These are phyloP conservation scores for Neophaeococcomyces mojaviensis DNA, from an alignment of 2,329 filamentous ascomycete species.

Conservation along the genomic window DNA sequence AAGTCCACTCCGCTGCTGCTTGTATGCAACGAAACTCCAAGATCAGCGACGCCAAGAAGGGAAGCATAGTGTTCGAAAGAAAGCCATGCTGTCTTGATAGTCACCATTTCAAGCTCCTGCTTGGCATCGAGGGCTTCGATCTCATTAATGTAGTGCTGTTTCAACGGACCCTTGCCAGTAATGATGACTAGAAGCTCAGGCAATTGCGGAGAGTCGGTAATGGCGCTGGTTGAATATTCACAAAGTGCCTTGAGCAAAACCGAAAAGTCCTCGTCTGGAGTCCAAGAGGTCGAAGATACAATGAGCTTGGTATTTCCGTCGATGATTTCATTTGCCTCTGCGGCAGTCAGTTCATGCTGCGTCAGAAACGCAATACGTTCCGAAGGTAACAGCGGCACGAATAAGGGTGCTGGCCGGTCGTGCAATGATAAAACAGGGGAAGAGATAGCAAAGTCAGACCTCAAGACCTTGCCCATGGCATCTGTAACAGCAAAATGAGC, in stretches of 20 bases:
- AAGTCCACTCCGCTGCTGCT: conserved; percentile 92
- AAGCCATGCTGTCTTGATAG: conserved; percentile 76
- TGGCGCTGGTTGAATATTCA: conserved; percentile 55
- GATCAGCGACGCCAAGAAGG: conserved; percentile 74
- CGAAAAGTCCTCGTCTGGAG: conserved; percentile 89
- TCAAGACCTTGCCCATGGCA: conserved; percentile 74
- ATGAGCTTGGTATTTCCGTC: conserved; percentile 58
- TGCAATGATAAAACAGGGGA: conserved; percentile 66
- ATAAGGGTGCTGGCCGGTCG: conserved; percentile 76
- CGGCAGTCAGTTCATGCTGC: conserved; percentile 56
- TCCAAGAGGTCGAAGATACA: conserved; percentile 95
- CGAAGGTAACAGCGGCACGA: conserved; percentile 57
- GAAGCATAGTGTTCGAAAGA: conserved; percentile 75
- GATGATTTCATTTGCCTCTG: conserved; percentile 53
- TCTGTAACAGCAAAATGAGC: conserved; percentile 82
- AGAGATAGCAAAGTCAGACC: conserved; percentile 56
- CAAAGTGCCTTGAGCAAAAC: conserved; percentile 77
- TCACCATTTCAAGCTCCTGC: conserved; percentile 61
- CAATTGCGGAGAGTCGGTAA: conserved; percentile 38
- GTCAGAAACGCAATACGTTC: conserved; percentile 55
- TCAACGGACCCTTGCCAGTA: conserved; percentile 86
- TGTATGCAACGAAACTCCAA: conserved; percentile 86
- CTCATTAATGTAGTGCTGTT: conserved; percentile 57
- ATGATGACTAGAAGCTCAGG: conserved; percentile 79
- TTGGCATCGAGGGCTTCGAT: conserved; percentile 55